Evolutionary conservation across 2,329 filamentous ascomycete genomes (phyloP).

Genomic region (Pseudopithomyces chartarum): DNA sequence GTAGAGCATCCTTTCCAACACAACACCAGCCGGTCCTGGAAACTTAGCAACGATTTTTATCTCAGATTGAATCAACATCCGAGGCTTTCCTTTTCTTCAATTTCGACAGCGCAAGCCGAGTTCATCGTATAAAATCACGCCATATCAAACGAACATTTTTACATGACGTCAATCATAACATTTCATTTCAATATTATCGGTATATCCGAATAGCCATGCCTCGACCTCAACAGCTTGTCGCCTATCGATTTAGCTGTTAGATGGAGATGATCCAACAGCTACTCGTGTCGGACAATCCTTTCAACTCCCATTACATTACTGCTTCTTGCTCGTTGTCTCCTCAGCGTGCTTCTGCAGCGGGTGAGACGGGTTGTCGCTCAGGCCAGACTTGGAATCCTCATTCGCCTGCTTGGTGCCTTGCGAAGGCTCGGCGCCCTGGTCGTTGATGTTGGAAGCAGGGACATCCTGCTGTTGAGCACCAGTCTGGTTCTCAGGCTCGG

Average conservation of each 20-base stretch:
- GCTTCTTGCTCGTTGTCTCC: constrained; percentile 64
- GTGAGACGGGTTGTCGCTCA: constrained; percentile 69
- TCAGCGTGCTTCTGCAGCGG: constrained; percentile 65
- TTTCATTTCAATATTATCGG: not conserved
- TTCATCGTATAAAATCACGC: too few species aligned
- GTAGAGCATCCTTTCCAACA: not conserved
- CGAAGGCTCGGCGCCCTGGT: constrained; percentile 51
- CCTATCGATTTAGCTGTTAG: too few species aligned
- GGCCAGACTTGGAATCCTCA: constrained; percentile 52
- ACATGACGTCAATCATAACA: not conserved
- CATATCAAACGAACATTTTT: not conserved
- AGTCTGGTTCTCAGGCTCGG: constrained; percentile 70
- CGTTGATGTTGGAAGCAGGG: constrained; percentile 63
- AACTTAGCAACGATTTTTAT: too few species aligned
- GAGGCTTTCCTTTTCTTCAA: too few species aligned
- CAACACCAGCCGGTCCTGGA: too few species aligned
- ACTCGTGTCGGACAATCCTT: not conserved
- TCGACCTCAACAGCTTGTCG: not conserved
- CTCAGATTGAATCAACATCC: too few species aligned
- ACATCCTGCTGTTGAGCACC: constrained; percentile 66
- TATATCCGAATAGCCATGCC: not conserved
- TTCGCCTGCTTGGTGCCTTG: constrained; percentile 55
- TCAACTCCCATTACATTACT: constrained; percentile 6
- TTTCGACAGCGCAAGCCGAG: too few species aligned
- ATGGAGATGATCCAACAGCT: too few species aligned